Evolutionary conservation across 257 asterid genomes (phyloP).

Genomic region (Salvia hispanica): DNA sequence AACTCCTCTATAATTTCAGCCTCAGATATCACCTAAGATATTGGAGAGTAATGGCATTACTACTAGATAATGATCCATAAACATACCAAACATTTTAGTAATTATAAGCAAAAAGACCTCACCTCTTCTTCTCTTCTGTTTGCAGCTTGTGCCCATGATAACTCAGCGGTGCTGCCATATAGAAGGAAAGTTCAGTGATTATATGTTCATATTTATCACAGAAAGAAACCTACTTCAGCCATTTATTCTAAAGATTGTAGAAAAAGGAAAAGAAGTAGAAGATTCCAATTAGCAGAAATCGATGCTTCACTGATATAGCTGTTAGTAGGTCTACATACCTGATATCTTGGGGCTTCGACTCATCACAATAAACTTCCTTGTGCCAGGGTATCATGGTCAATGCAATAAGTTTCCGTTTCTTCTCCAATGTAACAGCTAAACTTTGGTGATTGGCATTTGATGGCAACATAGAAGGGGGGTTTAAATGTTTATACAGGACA

Average conservation of each 20-base stretch:
- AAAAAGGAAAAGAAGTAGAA: not conserved
- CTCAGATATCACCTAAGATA: constrained; percentile 49
- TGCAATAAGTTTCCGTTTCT: constrained; percentile 53
- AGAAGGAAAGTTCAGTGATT: constrained; percentile 21
- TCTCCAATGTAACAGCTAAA: constrained; percentile 35
- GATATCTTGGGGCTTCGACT: constrained; percentile 37
- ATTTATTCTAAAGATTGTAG: not conserved
- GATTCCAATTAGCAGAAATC: not conserved
- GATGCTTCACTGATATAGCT: not conserved
- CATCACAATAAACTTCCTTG: constrained; percentile 45
- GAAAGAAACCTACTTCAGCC: not conserved
- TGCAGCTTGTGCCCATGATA: constrained; percentile 55
- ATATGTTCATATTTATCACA: constrained; percentile 3
- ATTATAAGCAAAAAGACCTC: constrained; percentile 24
- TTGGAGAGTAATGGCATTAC: constrained; percentile 1
- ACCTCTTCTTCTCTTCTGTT: constrained; percentile 55
- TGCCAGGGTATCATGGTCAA: constrained; percentile 58
- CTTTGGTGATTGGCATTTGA: constrained; percentile 37
- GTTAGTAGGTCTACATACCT: constrained; percentile 41
- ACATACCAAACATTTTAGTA: not conserved
- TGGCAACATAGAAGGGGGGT: constrained; percentile 34
- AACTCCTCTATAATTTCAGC: constrained; percentile 40
- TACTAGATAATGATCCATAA: constrained; percentile 4
- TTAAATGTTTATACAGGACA: constrained; percentile 31
- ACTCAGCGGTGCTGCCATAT: constrained; percentile 44